Evolutionary conservation across 2,329 filamentous ascomycete species (phyloP), one percentile per base, ranked within the genome.

Genomic region (Clarireedia homoeocarpa): DNA sequence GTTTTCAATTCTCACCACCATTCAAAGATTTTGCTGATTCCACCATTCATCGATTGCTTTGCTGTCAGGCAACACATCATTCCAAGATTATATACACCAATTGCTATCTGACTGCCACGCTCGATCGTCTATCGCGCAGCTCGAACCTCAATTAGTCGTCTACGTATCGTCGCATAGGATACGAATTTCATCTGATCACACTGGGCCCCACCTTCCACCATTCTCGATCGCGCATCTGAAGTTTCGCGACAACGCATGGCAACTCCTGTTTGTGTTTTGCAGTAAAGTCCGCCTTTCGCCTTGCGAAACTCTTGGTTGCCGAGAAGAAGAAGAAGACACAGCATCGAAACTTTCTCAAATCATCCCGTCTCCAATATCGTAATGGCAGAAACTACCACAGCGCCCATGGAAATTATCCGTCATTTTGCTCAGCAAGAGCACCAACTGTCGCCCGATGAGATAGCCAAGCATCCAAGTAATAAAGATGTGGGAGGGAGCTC

Each of bases 401-500:
- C 50, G 40, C 42, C 49, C 14, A 44, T 65, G 34, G 67, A 67
- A 52, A 67, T 67, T 46, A 56, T 68, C 20, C 62, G 66, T 17
- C 61, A 62, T 26, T 67, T 59, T 56, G 46, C 54, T 4, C 58
- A 63, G 5, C 53, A 59, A 34, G 52, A 62, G 7, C 59, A 58
- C n/a, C 48, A 62, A 20, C 49, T 64, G 27, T 54, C 62, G 1
- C 61, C 65, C 3, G 59, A 62, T 12, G 63, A 67, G 48, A 59
- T 66, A n/a, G 57, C 54, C 44, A 55, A 65, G 26, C 56, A 65
- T 34, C 51, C 63, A 24, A 59, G 60, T 55, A 65, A 65, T 48
- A 65, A 67, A 53, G 63, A 61, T 20, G 48, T 67, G 55, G 66
- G 65, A 4, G 58, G 59, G 7, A 66, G 61, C 36, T 67, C 65